Conservation (phyloP, 2,329 filamentous ascomycete species). For the Venturia oleaginea region DNA sequence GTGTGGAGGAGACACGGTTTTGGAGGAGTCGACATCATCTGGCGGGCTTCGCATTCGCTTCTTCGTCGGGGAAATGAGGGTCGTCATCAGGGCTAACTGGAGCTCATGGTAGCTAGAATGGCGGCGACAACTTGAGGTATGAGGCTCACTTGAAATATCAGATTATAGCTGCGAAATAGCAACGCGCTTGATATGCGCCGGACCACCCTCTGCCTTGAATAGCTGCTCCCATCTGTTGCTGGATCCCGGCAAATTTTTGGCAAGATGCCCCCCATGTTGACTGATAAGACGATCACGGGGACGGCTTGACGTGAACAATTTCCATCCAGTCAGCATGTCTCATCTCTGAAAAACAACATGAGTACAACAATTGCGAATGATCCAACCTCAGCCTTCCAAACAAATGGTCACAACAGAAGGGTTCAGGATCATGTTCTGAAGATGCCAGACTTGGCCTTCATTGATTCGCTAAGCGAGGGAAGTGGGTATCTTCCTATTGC, state of each 20-base stretch:
- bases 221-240: not conserved
- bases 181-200: not conserved
- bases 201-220: not conserved
- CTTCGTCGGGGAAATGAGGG: slow-evolving; percentile 6
- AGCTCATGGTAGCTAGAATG: not conserved
- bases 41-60: slow-evolving; percentile 1
- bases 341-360: not conserved
- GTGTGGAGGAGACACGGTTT: not conserved
- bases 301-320: not conserved
- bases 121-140: not conserved
- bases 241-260: not conserved
- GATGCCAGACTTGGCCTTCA: not conserved
- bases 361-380: no score
- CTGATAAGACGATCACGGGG: not conserved
- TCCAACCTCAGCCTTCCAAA: no score
- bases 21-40: not conserved
- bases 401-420: no score
- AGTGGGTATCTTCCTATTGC: not conserved
- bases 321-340: not conserved
- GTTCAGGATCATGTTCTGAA: no score
- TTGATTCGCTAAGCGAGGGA: not conserved
- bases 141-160: not conserved
- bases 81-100: slow-evolving; percentile 2
- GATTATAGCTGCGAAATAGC: not conserved
- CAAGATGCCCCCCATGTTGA: not conserved